Conservation (phyloP, 1,284 basidiomycete species). For the Trichosporon sp. region DNA sequence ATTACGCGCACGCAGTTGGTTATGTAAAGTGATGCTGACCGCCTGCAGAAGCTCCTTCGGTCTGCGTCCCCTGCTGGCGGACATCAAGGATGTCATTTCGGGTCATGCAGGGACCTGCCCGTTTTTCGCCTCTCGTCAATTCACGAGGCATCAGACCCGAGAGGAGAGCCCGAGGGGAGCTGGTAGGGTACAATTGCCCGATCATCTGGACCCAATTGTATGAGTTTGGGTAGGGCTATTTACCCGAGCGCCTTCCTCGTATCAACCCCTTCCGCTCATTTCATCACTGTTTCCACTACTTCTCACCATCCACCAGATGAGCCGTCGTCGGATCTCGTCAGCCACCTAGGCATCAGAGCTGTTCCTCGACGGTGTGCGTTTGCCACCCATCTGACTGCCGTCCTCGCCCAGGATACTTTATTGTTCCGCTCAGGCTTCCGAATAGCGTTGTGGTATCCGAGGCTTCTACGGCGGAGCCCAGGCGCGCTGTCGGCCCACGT, state of each 20-base stretch:
- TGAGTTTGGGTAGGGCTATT: slow-evolving; percentile 1
- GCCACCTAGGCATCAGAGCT: background rate
- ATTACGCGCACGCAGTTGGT: background rate
- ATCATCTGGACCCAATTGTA: slow-evolving; percentile 4
- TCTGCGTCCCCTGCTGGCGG: background rate
- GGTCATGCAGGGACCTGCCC: background rate
- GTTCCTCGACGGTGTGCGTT: background rate
- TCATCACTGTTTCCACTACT: background rate
- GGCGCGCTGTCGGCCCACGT: background rate
- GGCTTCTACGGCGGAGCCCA: background rate
- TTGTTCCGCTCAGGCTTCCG: background rate
- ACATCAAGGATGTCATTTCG: background rate
- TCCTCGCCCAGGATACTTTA: background rate
- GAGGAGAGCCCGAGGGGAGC: background rate
- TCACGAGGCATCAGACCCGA: background rate
- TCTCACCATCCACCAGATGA: background rate
- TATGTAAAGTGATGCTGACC: background rate
- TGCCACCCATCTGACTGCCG: background rate
- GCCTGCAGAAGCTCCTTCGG: background rate
- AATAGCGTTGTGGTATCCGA: background rate
- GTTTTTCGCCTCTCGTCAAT: background rate
- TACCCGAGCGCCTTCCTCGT: background rate
- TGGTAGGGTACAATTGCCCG: background rate
- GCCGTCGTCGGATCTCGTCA: background rate
- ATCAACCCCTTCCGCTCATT: background rate